A percentile compares a stretch with the other conserved stretches of the same genome.
Evolutionary conservation across 2,329 filamentous ascomycete genomes (phyloP).

Genomic region (Pseudogymnoascus sp.): DNA sequence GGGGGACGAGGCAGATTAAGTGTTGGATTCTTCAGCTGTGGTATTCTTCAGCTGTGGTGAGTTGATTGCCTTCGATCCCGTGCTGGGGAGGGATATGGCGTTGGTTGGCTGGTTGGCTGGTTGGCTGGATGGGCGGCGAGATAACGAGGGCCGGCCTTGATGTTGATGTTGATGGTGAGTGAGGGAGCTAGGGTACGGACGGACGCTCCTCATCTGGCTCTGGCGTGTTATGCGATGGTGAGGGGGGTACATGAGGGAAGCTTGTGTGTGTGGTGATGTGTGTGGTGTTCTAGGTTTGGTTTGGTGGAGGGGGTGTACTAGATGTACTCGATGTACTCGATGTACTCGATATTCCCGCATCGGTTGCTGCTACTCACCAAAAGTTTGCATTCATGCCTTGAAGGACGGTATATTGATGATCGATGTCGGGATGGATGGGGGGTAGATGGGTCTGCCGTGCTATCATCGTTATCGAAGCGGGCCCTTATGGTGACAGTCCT

Average conservation of each 20-base stretch:
- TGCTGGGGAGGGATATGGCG: not conserved
- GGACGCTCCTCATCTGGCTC: not conserved
- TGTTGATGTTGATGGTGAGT: not conserved
- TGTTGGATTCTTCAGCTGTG: not conserved
- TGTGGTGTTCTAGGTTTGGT: not conserved
- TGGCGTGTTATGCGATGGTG: not conserved
- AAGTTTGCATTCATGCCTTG: not conserved
- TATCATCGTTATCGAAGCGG: not conserved
- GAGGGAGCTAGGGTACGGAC: not conserved
- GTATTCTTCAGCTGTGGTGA: not conserved
- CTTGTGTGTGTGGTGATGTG: not conserved
- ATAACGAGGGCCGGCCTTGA: not conserved
- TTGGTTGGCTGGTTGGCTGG: not conserved
- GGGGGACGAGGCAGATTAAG: not conserved
- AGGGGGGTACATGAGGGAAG: not conserved
- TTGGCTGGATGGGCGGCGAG: not conserved
- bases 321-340: not conserved
- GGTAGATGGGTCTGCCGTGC: not conserved
- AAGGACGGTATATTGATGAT: too few species aligned
- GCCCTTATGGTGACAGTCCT: not conserved
- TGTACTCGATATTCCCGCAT: not conserved
- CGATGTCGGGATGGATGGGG: not conserved
- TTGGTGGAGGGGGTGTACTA: not conserved
- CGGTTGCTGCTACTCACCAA: not conserved
- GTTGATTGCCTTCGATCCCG: not conserved